phyloP scores from a whole-genome alignment of 164 flowering plant species.

The Umbellularia californica region DNA sequence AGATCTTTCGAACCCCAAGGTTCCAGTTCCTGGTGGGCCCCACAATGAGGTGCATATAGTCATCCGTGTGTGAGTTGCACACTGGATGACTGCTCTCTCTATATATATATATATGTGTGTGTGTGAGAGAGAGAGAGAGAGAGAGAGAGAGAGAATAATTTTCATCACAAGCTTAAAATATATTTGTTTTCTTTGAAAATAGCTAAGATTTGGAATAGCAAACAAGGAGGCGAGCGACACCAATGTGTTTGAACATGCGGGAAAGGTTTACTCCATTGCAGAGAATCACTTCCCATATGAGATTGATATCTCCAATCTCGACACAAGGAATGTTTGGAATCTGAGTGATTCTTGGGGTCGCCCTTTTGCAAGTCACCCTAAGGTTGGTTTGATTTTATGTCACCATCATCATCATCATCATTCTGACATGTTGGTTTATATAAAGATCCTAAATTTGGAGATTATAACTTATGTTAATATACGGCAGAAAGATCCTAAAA shows the following conservation, averaged over 20 bases:
- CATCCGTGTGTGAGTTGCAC: no score
- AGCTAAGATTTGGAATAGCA: constrained; percentile 14
- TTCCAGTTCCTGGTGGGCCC: no score
- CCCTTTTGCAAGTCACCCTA: constrained; percentile 21
- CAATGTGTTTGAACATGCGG: constrained; percentile 13
- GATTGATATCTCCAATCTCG: constrained; percentile 7
- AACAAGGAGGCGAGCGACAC: constrained; percentile 18
- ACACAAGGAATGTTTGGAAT: constrained; percentile 12
- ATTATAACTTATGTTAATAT: background rate
- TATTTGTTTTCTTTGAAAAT: background rate
- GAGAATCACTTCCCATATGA: constrained; percentile 18
- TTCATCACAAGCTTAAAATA: no score
- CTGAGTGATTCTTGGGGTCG: constrained; percentile 18
- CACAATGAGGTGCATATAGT: no score
- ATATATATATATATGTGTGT: no score
- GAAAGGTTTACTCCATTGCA: constrained; percentile 11
- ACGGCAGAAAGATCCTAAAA: constrained; percentile 7
- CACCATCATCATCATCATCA: no score
- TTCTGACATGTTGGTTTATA: background rate
- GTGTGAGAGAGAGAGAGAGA: no score
- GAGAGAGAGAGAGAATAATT: no score
- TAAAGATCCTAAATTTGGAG: background rate
- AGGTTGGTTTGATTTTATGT: constrained; percentile 9
- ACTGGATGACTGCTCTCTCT: no score
- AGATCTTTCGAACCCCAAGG: no score